Percentiles rank a stretch among this genome's conserved stretches.
phyloP scores from a whole-genome alignment of 2,329 filamentous ascomycete genomes.

The Fusarium graminum region DNA sequence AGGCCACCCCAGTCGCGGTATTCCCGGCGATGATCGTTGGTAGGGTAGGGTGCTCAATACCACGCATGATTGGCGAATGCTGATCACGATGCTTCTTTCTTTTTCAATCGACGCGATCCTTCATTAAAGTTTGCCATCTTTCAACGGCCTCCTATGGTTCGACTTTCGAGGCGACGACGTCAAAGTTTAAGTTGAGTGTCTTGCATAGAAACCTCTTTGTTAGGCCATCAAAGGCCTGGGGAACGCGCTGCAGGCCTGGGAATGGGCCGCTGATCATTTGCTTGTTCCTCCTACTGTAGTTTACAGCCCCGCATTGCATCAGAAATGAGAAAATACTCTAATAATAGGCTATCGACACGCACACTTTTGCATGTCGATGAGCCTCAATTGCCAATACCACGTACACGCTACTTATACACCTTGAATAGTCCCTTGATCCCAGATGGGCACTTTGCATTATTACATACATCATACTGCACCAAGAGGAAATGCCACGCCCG shows the following conservation, averaged over 20 bases:
- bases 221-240: background rate
- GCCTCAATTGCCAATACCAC: background rate
- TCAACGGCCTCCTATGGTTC: background rate
- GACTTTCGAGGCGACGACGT: background rate
- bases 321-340: slow-evolving; percentile 25
- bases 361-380: slow-evolving; percentile 10
- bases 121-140: slow-evolving; percentile 9
- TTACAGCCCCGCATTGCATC: slow-evolving; percentile 28
- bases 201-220: slow-evolving; percentile 2
- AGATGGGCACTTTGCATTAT: background rate
- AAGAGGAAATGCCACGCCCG: slow-evolving; percentile 7
- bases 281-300: background rate
- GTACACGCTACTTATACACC: background rate
- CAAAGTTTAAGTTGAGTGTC: background rate
- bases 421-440: background rate
- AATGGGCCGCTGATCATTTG: slow-evolving; percentile 11
- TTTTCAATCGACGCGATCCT: slow-evolving; percentile 5
- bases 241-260: slow-evolving; percentile 8
- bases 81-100: slow-evolving; percentile 26
- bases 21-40: slow-evolving; percentile 41
- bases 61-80: slow-evolving; percentile 30
- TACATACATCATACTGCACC: background rate
- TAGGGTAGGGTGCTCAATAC: slow-evolving; percentile 19
- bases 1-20: slow-evolving; percentile 46
- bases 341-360: slow-evolving; percentile 43